These are phyloP conservation scores for Marchantia paleacea DNA, from an alignment of 225 moss, liverwort and hornwort genomes.

Conservation along the genomic window DNA sequence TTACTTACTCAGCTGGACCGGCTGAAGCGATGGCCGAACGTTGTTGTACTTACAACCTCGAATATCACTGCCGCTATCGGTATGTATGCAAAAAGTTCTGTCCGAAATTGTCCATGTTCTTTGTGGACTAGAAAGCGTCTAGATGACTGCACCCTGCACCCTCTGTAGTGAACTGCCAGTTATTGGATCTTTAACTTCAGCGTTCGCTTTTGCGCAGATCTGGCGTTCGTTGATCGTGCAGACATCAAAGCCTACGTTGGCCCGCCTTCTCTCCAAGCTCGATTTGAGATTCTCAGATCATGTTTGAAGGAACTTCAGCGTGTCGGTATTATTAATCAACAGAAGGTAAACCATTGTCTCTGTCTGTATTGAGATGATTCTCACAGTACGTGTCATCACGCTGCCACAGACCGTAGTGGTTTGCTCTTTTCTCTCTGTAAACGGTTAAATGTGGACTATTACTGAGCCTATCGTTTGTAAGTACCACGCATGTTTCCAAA, in stretches of 20 bases:
- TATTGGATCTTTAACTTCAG: not conserved
- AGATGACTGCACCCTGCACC: not conserved
- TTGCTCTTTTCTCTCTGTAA: no score
- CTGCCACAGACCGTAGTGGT: not conserved
- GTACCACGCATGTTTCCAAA: not conserved
- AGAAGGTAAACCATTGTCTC: constrained; percentile 22
- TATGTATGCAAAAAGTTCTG: constrained; percentile 9
- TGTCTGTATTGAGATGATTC: not conserved
- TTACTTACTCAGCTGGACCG: constrained; percentile 48
- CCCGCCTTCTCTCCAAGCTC: constrained; percentile 42
- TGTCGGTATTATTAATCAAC: constrained; percentile 26
- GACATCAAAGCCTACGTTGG: constrained; percentile 50
- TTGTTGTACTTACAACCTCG: constrained; percentile 45
- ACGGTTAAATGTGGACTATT: not conserved
- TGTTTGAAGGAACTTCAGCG: constrained; percentile 40
- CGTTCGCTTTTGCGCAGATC: constrained; percentile 24
- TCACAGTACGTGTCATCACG: not conserved
- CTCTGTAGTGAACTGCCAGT: not conserved
- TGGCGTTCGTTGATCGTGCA: constrained; percentile 51
- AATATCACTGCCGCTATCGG: constrained; percentile 49
- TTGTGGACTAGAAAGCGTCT: not conserved
- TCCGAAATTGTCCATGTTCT: not conserved
- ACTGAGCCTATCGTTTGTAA: not conserved
- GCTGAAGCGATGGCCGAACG: constrained; percentile 40
- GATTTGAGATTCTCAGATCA: constrained; percentile 43